Evolutionary conservation across 768 basidiomycete genomes (phyloP).

Genomic region (Galerina sulciceps): DNA sequence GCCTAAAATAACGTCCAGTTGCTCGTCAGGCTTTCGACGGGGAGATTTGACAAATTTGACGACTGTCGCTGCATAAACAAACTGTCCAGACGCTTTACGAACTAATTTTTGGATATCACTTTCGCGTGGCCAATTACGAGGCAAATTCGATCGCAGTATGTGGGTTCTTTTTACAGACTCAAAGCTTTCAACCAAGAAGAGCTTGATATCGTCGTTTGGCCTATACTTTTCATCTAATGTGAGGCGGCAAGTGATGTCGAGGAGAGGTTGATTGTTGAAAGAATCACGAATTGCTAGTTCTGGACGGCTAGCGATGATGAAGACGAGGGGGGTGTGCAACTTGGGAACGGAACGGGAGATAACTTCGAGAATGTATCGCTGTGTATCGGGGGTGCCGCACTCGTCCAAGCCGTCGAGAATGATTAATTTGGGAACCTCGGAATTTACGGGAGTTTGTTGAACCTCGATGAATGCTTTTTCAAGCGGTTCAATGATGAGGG

Average conservation of each 20-base stretch:
- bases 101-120: constrained; percentile 1
- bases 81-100: constrained; percentile 12
- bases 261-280: background rate
- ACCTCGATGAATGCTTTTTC: background rate
- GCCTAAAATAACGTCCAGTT: constrained; percentile 1
- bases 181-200: constrained; percentile 2
- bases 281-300: constrained; percentile 4
- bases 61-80: constrained; percentile 10
- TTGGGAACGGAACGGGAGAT: background rate
- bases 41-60: constrained; percentile 7
- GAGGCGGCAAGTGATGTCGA: background rate
- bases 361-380: constrained; percentile 5
- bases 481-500: constrained; percentile 11
- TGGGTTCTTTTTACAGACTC: background rate
- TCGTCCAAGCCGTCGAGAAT: constrained; percentile 25
- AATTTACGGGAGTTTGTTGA: background rate
- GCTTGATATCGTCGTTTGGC: constrained; percentile 6
- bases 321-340: background rate
- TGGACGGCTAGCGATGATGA: constrained; percentile 14
- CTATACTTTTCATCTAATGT: constrained; percentile 6
- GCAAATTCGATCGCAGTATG: background rate
- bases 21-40: background rate
- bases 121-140: constrained; percentile 1
- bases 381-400: constrained; percentile 10
- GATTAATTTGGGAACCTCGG: background rate